These are phyloP conservation scores for Carex myosuroides DNA, from an alignment of 176 grass and related monocot genomes.

Conservation along the genomic window DNA sequence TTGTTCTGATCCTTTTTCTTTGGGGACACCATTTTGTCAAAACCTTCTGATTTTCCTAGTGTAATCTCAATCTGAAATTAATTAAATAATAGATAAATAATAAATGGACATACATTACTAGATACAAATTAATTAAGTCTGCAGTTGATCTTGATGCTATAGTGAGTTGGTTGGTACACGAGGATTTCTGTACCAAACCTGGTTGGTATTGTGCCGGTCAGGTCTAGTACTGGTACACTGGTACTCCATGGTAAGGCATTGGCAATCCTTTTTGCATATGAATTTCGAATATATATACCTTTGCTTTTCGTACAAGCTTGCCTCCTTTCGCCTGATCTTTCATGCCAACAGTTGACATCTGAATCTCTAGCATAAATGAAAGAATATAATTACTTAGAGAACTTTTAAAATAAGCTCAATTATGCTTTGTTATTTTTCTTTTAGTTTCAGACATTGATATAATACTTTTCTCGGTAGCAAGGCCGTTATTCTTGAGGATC, in stretches of 20 bases:
- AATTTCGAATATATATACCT: slow-evolving; percentile 24
- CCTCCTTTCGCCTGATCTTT: slow-evolving; percentile 82
- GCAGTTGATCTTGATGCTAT: not conserved
- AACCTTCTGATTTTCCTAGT: slow-evolving; percentile 65
- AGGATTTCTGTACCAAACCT: not conserved
- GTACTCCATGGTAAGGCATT: not conserved
- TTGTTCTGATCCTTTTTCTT: slow-evolving; percentile 40
- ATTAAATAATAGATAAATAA: not conserved
- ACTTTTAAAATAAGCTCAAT: not conserved
- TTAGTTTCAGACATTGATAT: not conserved
- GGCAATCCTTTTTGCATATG: not conserved
- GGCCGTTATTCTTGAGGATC: slow-evolving; percentile 83
- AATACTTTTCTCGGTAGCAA: slow-evolving; percentile 72
- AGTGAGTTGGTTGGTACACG: not conserved
- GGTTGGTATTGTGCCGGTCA: not conserved
- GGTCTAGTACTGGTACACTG: not conserved
- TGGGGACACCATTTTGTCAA: slow-evolving; percentile 43
- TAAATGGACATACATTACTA: not conserved
- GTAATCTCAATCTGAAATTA: slow-evolving; percentile 78
- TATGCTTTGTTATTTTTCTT: not conserved
- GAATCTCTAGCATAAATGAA: slow-evolving; percentile 43
- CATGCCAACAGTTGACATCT: slow-evolving; percentile 80
- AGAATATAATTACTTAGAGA: not conserved
- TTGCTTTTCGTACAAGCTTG: slow-evolving; percentile 78
- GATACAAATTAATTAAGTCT: not conserved